phyloP scores from a whole-genome alignment of 768 basidiomycete species.

The Russula griseocarnosa region DNA sequence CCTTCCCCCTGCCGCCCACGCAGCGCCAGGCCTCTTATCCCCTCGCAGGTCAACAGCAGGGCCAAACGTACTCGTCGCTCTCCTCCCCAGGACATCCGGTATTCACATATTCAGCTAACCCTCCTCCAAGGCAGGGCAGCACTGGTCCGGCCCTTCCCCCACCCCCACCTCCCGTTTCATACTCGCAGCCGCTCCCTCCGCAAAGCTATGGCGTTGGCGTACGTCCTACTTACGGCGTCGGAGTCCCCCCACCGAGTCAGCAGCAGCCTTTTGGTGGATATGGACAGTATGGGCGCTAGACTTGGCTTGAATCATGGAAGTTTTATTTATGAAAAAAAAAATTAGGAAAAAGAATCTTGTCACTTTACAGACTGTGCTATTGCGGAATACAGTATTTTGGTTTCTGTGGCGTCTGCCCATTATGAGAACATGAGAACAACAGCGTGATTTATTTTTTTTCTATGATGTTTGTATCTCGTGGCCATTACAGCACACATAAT shows the following conservation, averaged over 20 bases:
- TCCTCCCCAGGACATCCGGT: conserved; percentile 29
- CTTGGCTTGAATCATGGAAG: conserved; percentile 13
- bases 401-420: background rate
- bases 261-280: conserved; percentile 35
- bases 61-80: conserved; percentile 20
- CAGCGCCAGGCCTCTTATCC: conserved; percentile 31
- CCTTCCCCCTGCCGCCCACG: conserved; percentile 31
- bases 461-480: conserved; percentile 1
- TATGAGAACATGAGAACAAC: background rate
- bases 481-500: background rate
- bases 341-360: background rate
- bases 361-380: background rate
- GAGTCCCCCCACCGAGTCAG: conserved; percentile 30
- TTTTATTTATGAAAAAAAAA: conserved; percentile 15
- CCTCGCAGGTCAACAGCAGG: conserved; percentile 19
- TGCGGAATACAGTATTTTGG: conserved; percentile 12
- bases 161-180: conserved; percentile 33
- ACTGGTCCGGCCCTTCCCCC: conserved; percentile 31
- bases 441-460: background rate
- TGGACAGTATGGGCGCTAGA: conserved; percentile 35
- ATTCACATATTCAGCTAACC: conserved; percentile 7
- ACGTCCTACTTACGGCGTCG: conserved; percentile 13
- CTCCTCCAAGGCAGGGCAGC: conserved; percentile 23
- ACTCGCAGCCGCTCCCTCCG: conserved; percentile 30
- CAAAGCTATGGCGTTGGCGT: conserved; percentile 20